Evolutionary conservation across 495 filamentous ascomycete species (phyloP).

Genomic region (Trichoderma virens): DNA sequence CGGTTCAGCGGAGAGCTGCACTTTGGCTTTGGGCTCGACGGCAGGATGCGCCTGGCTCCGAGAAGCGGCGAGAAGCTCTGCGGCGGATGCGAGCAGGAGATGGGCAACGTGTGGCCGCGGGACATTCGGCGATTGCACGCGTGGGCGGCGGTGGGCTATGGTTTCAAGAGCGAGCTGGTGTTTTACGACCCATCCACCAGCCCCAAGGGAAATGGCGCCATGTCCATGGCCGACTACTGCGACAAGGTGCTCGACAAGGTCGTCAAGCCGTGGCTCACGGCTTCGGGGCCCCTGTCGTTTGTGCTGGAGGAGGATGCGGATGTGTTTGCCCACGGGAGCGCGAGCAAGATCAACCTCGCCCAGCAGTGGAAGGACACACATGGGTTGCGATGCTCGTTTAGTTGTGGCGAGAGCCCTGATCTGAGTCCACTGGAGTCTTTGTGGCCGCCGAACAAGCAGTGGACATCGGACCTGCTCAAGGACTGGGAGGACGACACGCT

Average conservation of each 20-base stretch:
- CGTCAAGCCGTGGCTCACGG: conserved; percentile 9
- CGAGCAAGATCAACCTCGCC: conserved; percentile 11
- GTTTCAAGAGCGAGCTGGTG: conserved; percentile 11
- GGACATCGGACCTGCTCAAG: conserved; percentile 7
- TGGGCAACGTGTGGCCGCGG: not conserved
- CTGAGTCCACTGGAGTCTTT: conserved; percentile 8
- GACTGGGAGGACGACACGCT: conserved; percentile 7
- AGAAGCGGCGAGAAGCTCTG: conserved; percentile 1
- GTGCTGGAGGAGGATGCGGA: conserved; percentile 8
- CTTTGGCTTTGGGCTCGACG: conserved; percentile 11
- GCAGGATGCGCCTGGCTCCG: conserved; percentile 8
- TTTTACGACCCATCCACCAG: conserved; percentile 8
- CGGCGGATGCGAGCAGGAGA: conserved; percentile 1
- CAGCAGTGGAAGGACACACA: conserved; percentile 11
- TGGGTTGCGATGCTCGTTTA: conserved; percentile 3
- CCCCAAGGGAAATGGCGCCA: not conserved
- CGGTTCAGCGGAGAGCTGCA: conserved; percentile 12
- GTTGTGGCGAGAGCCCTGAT: conserved; percentile 10
- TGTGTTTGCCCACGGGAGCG: conserved; percentile 10
- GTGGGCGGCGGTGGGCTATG: conserved; percentile 6
- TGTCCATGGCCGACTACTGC: conserved; percentile 8
- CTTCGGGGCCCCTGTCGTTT: not conserved
- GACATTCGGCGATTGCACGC: conserved; percentile 4
- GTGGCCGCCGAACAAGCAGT: conserved; percentile 11
- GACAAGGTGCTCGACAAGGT: conserved; percentile 9